Percentiles rank a stretch among this genome's conserved stretches.
Conservation (phyloP, 192 early-diverging fungal genomes). For the Funneliformis mosseae region DNA sequence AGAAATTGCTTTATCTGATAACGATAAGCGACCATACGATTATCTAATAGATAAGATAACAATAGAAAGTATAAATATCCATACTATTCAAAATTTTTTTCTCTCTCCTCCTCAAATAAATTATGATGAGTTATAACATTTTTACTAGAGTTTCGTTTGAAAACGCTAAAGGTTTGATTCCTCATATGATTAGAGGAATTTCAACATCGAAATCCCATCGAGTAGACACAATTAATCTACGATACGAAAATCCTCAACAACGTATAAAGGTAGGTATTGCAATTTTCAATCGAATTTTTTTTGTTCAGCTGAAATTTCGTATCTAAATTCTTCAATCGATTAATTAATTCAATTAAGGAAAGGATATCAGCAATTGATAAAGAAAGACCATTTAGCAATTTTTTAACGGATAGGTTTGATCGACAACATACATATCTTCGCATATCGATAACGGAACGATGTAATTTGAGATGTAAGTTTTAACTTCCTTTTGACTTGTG, state of each 20-base stretch:
- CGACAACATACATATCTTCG: constrained; percentile 93
- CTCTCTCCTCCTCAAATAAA: neutral
- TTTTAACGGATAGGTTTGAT: constrained; percentile 76
- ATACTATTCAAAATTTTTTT: too few species aligned
- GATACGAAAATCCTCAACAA: neutral
- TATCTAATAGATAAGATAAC: too few species aligned
- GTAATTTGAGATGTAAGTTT: constrained; percentile 87
- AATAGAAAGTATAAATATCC: too few species aligned
- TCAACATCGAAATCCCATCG: neutral
- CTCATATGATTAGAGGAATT: neutral
- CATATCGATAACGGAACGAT: constrained; percentile 92
- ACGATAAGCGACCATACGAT: too few species aligned
- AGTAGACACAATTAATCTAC: neutral
- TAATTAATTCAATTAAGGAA: constrained; percentile 36
- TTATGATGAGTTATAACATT: neutral
- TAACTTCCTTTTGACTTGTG: neutral
- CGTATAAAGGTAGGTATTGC: constrained; percentile 7
- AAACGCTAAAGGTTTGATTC: neutral
- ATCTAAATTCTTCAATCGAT: neutral
- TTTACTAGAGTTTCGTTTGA: neutral
- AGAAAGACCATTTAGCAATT: constrained; percentile 46
- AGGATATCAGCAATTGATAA: constrained; percentile 47
- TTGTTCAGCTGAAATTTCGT: neutral
- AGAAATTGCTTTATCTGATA: too few species aligned
- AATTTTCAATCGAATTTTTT: neutral